Percentiles rank a stretch among this genome's conserved stretches.
Conservation (phyloP, 2,329 filamentous ascomycete species). For the Paramyrothecium roridum region DNA sequence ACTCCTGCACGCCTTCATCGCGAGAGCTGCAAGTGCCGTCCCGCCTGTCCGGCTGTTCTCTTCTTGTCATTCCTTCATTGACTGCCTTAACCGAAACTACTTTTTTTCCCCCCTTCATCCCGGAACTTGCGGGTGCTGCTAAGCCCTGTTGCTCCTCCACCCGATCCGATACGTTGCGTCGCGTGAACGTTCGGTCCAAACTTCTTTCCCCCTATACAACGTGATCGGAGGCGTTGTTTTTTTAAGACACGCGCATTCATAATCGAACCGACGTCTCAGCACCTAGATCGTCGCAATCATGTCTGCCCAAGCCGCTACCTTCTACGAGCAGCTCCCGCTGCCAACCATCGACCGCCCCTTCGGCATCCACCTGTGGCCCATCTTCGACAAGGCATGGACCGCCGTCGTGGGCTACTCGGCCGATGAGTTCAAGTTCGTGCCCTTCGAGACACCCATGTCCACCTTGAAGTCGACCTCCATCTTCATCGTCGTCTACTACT, state of each 20-base stretch:
- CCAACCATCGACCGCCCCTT: conserved; percentile 91
- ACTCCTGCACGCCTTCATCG: conserved; percentile 22
- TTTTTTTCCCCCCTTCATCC: conserved; percentile 17
- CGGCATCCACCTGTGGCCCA: conserved; percentile 86
- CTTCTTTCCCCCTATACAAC: too few species aligned
- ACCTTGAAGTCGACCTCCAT: conserved; percentile 79
- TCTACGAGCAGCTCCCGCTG: conserved; percentile 57
- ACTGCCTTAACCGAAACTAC: background rate
- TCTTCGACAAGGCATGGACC: conserved; percentile 87
- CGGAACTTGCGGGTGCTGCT: conserved; percentile 13
- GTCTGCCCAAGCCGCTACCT: conserved; percentile 35
- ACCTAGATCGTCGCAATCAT: conserved; percentile 22
- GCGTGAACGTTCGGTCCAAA: background rate
- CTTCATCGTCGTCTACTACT: conserved; percentile 85
- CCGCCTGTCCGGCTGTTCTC: conserved; percentile 18
- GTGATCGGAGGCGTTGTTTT: too few species aligned
- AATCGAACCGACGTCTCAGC: conserved; percentile 6
- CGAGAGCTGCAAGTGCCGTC: conserved; percentile 11
- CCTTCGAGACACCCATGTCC: conserved; percentile 83
- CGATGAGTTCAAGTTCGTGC: conserved; percentile 80
- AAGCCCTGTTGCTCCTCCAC: background rate
- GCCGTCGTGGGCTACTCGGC: conserved; percentile 75
- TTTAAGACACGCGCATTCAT: background rate
- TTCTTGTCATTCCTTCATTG: conserved; percentile 34
- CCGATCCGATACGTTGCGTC: background rate